Evolutionary conservation across 257 asterid genomes (phyloP).

Genomic region (Knoxia roxburghii): DNA sequence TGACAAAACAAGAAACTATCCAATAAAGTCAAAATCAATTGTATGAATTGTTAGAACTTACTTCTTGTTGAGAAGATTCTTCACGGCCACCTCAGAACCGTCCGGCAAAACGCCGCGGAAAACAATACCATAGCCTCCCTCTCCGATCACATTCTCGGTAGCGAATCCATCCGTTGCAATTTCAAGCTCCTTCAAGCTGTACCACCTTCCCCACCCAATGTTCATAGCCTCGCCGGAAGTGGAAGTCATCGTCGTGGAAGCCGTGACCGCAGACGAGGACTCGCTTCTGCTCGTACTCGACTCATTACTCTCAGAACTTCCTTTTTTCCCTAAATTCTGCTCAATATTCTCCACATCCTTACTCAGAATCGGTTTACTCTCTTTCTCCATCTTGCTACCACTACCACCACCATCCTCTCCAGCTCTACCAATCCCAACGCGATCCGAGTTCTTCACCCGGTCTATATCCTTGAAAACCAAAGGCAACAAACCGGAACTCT

Average conservation of each 20-base stretch:
- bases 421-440: slow-evolving; percentile 11
- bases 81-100: slow-evolving; percentile 67
- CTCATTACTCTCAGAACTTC: slow-evolving; percentile 68
- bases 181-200: slow-evolving; percentile 60
- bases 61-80: slow-evolving; percentile 77
- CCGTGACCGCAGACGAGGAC: slow-evolving; percentile 64
- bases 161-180: slow-evolving; percentile 57
- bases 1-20: background rate
- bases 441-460: slow-evolving; percentile 35
- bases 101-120: slow-evolving; percentile 61
- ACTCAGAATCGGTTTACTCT: slow-evolving; percentile 36
- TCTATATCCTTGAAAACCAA: slow-evolving; percentile 38
- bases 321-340: slow-evolving; percentile 33
- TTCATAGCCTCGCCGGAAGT: slow-evolving; percentile 47
- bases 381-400: slow-evolving; percentile 21
- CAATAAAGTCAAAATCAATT: background rate
- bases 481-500: slow-evolving; percentile 50
- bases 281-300: slow-evolving; percentile 70
- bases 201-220: slow-evolving; percentile 78
- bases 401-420: slow-evolving; percentile 8
- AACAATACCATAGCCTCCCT: slow-evolving; percentile 87
- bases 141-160: slow-evolving; percentile 63
- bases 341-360: slow-evolving; percentile 35
- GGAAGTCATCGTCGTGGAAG: slow-evolving; percentile 30
- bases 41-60: slow-evolving; percentile 20